phyloP scores from a whole-genome alignment of 169 alveolate genomes.

The Amoebophrya sp. region DNA sequence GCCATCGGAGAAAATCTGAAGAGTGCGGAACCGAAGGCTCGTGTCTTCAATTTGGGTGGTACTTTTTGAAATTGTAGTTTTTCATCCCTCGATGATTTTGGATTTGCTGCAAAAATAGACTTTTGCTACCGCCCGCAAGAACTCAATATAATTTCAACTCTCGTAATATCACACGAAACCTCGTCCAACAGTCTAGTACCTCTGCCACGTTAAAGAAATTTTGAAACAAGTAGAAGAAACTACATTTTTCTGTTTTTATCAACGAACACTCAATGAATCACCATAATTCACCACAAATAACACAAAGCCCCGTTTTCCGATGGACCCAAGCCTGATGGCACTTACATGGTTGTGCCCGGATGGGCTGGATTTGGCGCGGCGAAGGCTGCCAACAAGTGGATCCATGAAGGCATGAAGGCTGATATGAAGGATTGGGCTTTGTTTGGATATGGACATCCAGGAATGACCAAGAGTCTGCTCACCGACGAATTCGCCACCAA shows the following conservation, averaged over 20 bases:
- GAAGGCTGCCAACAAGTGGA: slow-evolving; percentile 14
- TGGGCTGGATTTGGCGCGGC: background rate
- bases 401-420: background rate
- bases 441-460: background rate
- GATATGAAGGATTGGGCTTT: background rate
- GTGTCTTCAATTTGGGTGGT: background rate
- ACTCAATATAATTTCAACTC: too few relatives aligned
- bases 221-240: too few relatives aligned
- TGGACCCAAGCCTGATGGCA: slow-evolving; percentile 5
- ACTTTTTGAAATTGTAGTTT: background rate
- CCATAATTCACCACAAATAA: background rate
- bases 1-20: background rate
- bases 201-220: too few relatives aligned
- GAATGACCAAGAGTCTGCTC: background rate
- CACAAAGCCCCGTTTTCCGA: background rate
- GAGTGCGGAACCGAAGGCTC: background rate
- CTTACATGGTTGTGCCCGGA: slow-evolving; percentile 12
- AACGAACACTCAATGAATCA: too few relatives aligned
- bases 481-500: slow-evolving; percentile 15
- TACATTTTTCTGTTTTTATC: too few relatives aligned
- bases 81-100: background rate
- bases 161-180: too few relatives aligned
- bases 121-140: too few relatives aligned
- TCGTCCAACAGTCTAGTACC: too few relatives aligned
- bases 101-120: background rate